phyloP scores from a whole-genome alignment of 441 rosid species.

The Mallotus repandus region DNA sequence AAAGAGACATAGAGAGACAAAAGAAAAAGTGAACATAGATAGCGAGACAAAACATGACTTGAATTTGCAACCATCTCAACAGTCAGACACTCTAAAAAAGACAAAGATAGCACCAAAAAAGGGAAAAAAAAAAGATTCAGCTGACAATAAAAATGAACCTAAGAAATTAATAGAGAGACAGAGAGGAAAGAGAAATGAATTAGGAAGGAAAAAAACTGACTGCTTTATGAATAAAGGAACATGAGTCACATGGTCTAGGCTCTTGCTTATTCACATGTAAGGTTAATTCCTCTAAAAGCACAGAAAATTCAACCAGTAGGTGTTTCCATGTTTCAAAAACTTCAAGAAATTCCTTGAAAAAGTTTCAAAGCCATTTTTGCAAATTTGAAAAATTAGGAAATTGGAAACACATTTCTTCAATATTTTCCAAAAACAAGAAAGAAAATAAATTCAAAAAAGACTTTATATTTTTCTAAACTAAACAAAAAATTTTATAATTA shows the following conservation, averaged over 20 bases:
- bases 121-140: not conserved
- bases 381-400: too few species aligned
- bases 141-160: not conserved
- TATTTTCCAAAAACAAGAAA: too few species aligned
- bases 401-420: too few species aligned
- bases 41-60: not conserved
- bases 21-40: not conserved
- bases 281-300: too few species aligned
- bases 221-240: not conserved
- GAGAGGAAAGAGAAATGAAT: not conserved
- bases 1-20: not conserved
- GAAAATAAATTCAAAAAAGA: too few species aligned
- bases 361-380: too few species aligned
- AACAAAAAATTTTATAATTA: too few species aligned
- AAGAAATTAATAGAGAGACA: not conserved
- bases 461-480: too few species aligned
- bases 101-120: not conserved
- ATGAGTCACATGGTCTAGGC: not conserved
- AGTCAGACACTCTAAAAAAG: conserved; percentile 6
- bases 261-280: not conserved
- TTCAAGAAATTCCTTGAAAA: too few species aligned
- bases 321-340: too few species aligned
- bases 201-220: not conserved
- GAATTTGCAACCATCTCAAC: conserved; percentile 6
- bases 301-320: too few species aligned